These are phyloP conservation scores for Golubevia sp. DNA, from an alignment of 1,284 basidiomycete species.

Conservation along the genomic window DNA sequence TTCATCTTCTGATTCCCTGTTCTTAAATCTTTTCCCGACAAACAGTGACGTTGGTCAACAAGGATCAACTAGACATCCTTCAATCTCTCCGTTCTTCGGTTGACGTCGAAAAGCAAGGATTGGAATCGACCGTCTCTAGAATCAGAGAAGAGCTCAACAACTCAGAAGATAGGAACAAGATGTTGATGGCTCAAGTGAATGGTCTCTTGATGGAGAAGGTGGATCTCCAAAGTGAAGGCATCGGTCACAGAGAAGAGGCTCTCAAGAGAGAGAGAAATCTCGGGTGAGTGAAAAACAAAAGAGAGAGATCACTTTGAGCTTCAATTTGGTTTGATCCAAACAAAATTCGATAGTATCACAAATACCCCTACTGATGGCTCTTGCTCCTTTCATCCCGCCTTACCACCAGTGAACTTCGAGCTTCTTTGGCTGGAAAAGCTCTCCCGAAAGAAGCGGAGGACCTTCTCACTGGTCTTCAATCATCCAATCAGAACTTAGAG, in stretches of 20 bases:
- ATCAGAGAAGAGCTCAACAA: conserved; percentile 74
- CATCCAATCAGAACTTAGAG: conserved; percentile 74
- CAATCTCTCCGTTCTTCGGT: conserved; percentile 82
- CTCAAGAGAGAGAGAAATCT: conserved; percentile 79
- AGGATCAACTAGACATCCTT: conserved; percentile 68
- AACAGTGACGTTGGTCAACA: conserved; percentile 62
- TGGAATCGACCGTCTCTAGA: conserved; percentile 72
- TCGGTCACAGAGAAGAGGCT: conserved; percentile 80
- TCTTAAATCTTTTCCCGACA: neutral
- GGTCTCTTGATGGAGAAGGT: conserved; percentile 85
- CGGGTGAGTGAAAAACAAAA: conserved; percentile 67
- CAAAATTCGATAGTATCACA: conserved; percentile 23
- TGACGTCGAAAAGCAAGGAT: conserved; percentile 78
- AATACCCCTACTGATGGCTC: neutral
- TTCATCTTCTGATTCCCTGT: neutral
- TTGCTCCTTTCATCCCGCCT: neutral
- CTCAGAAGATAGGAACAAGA: conserved; percentile 79
- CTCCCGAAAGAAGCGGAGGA: conserved; percentile 79
- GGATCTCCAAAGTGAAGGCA: conserved; percentile 81
- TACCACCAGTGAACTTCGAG: conserved; percentile 72
- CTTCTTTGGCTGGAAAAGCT: conserved; percentile 74
- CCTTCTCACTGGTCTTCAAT: conserved; percentile 75
- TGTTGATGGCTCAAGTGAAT: conserved; percentile 75
- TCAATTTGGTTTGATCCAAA: conserved; percentile 34
- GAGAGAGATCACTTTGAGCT: conserved; percentile 47